Conservation (phyloP, 805 yeast species). For the Wickerhamomyces chaumierensis region DNA sequence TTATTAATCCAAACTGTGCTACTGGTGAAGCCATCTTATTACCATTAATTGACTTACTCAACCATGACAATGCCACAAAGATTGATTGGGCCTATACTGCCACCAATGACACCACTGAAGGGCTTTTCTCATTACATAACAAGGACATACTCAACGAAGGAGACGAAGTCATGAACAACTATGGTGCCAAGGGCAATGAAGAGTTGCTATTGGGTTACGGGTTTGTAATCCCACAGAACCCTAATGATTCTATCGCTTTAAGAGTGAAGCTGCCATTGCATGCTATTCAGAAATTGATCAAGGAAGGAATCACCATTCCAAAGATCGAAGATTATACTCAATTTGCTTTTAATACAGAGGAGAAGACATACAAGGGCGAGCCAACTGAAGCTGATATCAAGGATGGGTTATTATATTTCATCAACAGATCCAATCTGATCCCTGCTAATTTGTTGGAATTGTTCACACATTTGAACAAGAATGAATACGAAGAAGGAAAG, state of each 20-base stretch:
- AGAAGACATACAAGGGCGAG: conserved; percentile 1
- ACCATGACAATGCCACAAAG: conserved; percentile 52
- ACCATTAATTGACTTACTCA: conserved; percentile 70
- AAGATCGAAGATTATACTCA: conserved; percentile 28
- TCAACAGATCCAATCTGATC: conserved; percentile 16
- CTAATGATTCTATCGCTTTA: conserved; percentile 53
- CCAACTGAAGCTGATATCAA: conserved; percentile 8
- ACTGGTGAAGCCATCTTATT: conserved; percentile 48
- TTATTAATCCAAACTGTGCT: conserved; percentile 24
- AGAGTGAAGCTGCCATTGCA: conserved; percentile 36
- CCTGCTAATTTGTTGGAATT: conserved; percentile 19
- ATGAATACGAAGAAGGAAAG: conserved; percentile 24
- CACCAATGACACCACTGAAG: conserved; percentile 4
- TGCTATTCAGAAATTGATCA: conserved; percentile 21
- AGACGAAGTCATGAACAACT: conserved; percentile 62
- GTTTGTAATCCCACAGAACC: conserved; percentile 41
- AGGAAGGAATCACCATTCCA: conserved; percentile 25
- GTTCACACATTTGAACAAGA: conserved; percentile 21
- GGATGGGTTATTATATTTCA: conserved; percentile 24
- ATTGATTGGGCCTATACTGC: conserved; percentile 50
- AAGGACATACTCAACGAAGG: conserved; percentile 11
- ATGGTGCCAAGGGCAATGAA: conserved; percentile 86
- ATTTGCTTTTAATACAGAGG: conserved; percentile 23
- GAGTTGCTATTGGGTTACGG: conserved; percentile 78
- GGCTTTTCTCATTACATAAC: conserved; percentile 12